Conservation (phyloP, 495 filamentous ascomycete species). For the Penicillium riverlandense region DNA sequence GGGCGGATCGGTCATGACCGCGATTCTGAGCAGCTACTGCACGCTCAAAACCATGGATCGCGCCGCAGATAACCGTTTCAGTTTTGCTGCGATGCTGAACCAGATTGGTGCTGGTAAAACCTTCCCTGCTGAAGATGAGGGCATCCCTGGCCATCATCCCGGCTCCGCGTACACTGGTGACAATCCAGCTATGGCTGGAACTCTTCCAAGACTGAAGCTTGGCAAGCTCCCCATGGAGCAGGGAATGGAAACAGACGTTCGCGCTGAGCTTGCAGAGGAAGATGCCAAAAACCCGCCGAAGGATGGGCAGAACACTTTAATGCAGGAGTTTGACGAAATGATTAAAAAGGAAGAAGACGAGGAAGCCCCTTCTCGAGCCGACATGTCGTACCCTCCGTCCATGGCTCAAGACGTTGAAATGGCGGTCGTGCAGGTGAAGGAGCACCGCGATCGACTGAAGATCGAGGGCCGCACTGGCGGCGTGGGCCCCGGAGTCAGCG, state of each 20-base stretch:
- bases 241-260: constrained; percentile 70
- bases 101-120: constrained; percentile 54
- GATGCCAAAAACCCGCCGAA: constrained; percentile 63
- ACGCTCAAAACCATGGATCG: constrained; percentile 68
- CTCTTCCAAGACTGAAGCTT: constrained; percentile 57
- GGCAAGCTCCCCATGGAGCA: constrained; percentile 75
- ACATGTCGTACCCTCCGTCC: constrained; percentile 79
- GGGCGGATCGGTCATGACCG: constrained; percentile 68
- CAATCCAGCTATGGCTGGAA: constrained; percentile 45
- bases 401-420: constrained; percentile 82
- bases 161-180: constrained; percentile 73
- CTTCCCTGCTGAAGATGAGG: constrained; percentile 76
- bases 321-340: constrained; percentile 72
- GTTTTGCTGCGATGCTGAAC: constrained; percentile 75
- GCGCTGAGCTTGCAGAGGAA: constrained; percentile 73
- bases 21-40: constrained; percentile 66
- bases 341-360: constrained; percentile 90
- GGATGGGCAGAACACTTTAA: constrained; percentile 55
- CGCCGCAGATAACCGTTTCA: constrained; percentile 66
- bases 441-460: constrained; percentile 81
- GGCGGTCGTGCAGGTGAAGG: constrained; percentile 91
- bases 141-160: constrained; percentile 84
- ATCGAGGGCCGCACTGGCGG: constrained; percentile 77
- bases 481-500: constrained; percentile 69
- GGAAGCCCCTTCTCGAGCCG: constrained; percentile 67